These are phyloP conservation scores for Myriosclerotinia duriaeana DNA, from an alignment of 2,329 filamentous ascomycete species.

Conservation along the genomic window DNA sequence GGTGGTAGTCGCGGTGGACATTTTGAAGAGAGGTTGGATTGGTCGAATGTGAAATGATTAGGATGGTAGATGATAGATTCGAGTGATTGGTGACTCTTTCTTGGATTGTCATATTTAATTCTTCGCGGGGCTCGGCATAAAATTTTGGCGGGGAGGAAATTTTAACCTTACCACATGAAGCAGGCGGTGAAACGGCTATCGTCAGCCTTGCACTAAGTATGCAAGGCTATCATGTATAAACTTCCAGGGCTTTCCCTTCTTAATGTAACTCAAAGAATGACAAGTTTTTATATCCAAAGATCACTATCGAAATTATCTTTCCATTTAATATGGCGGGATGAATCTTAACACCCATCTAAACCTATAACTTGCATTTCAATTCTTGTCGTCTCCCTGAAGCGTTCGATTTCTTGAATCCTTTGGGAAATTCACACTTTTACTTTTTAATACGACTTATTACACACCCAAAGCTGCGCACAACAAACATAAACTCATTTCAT, in stretches of 20 bases:
- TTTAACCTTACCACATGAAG: background rate
- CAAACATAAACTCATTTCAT: background rate
- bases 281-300: background rate
- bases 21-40: background rate
- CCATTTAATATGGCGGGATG: background rate
- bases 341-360: too few relatives aligned
- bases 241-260: background rate
- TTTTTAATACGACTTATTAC: background rate
- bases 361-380: background rate
- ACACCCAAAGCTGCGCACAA: background rate
- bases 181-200: background rate
- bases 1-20: conserved; percentile 28
- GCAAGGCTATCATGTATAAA: conserved; percentile 16
- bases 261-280: background rate
- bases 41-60: background rate
- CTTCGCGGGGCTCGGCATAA: conserved; percentile 7
- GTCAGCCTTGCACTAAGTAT: conserved; percentile 6
- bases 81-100: conserved; percentile 5
- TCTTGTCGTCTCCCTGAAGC: background rate
- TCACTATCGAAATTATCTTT: background rate
- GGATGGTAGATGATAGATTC: background rate
- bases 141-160: conserved; percentile 3
- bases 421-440: background rate
- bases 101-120: background rate
- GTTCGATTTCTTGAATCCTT: background rate